A percentile compares a stretch with the other conserved stretches of the same genome.
Evolutionary conservation across 306 rosid species (phyloP).

Genomic region (Amphicarpaea edgeworthii): DNA sequence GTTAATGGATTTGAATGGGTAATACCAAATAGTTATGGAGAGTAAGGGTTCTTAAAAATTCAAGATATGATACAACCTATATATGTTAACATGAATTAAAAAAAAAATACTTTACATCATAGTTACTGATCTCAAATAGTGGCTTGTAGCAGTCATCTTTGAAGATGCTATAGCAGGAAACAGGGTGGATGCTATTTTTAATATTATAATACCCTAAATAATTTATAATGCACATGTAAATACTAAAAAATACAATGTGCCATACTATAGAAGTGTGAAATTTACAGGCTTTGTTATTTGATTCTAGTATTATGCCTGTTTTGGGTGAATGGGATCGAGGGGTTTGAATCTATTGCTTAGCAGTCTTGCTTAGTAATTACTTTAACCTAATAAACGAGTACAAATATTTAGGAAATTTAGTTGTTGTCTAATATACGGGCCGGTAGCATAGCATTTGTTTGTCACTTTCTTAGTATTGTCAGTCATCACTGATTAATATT

Average conservation of each 20-base stretch:
- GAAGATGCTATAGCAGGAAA: not conserved
- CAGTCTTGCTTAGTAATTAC: not conserved
- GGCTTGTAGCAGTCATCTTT: not conserved
- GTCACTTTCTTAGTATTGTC: conserved; percentile 9
- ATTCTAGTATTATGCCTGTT: conserved; percentile 9
- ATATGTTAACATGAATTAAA: too few species aligned
- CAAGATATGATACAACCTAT: not conserved
- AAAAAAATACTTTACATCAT: too few species aligned
- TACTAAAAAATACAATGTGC: too few species aligned
- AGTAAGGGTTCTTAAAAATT: not conserved
- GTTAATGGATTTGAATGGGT: conserved; percentile 16
- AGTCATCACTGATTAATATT: conserved; percentile 12
- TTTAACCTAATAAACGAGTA: conserved; percentile 5
- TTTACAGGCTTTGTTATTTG: conserved; percentile 3
- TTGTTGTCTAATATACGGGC: not conserved
- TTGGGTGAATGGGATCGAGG: not conserved
- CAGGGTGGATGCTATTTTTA: too few species aligned
- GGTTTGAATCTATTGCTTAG: conserved; percentile 31
- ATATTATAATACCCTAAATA: too few species aligned
- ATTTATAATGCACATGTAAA: too few species aligned
- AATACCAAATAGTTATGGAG: not conserved
- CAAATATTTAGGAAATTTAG: not conserved
- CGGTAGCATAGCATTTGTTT: conserved; percentile 14
- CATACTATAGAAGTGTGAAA: conserved; percentile 1
- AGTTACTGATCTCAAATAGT: not conserved